A percentile compares a stretch with the other conserved stretches of the same genome.
phyloP scores from a whole-genome alignment of 2,329 filamentous ascomycete species.

The Teratosphaeria zuluensis region DNA sequence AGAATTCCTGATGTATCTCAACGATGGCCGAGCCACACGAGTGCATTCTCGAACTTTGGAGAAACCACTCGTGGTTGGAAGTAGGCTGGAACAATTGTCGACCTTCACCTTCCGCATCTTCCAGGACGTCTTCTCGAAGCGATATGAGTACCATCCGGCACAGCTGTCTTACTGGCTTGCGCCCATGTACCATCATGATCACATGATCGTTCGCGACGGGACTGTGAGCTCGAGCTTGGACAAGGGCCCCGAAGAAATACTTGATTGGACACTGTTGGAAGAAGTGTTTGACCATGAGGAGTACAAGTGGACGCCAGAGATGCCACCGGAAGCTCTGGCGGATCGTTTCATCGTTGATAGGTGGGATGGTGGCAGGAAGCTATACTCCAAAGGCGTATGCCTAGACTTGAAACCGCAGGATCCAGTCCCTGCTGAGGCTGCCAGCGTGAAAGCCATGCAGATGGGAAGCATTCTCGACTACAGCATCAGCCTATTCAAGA shows the following conservation, averaged over 20 bases:
- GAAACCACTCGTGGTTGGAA: constrained; percentile 34
- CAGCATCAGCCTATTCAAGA: constrained; percentile 64
- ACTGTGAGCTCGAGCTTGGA: not conserved
- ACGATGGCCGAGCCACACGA: constrained; percentile 49
- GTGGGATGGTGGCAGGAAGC: constrained; percentile 50
- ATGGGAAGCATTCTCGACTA: constrained; percentile 61
- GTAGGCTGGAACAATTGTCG: constrained; percentile 48
- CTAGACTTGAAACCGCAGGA: constrained; percentile 54
- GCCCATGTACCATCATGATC: constrained; percentile 36
- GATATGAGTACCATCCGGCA: constrained; percentile 53
- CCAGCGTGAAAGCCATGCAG: constrained; percentile 25
- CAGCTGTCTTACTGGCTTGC: constrained; percentile 78
- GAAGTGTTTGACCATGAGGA: constrained; percentile 30
- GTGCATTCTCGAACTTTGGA: constrained; percentile 41
- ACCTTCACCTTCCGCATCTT: constrained; percentile 69
- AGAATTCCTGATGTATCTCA: constrained; percentile 62
- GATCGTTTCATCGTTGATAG: constrained; percentile 35
- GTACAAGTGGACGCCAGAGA: constrained; percentile 37
- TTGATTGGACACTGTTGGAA: constrained; percentile 56
- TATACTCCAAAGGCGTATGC: constrained; percentile 40
- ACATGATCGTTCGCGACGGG: not conserved
- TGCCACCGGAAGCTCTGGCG: constrained; percentile 30
- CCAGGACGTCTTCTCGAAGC: constrained; percentile 80
- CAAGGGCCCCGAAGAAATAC: constrained; percentile 17
- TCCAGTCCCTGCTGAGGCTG: constrained; percentile 47